Conservation (phyloP, 345 rosid genomes). For the Eucalyptus grandis region DNA sequence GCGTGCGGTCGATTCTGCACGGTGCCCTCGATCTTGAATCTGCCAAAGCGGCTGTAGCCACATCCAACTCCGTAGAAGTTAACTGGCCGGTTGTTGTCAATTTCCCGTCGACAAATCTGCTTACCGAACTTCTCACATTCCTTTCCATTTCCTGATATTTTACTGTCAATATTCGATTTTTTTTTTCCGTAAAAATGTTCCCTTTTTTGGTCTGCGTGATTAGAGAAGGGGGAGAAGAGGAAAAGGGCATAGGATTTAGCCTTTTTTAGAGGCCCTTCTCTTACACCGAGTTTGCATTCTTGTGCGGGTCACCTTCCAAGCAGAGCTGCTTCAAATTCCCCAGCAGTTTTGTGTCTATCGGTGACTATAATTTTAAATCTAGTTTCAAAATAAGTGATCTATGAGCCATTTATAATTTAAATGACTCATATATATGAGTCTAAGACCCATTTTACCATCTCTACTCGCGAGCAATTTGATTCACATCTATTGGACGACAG, state of each 20-base stretch:
- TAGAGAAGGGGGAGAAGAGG: conserved; percentile 23
- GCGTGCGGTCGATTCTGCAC: neutral
- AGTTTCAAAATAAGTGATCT: too few species aligned
- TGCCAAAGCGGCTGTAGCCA: conserved; percentile 74
- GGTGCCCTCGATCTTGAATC: conserved; percentile 38
- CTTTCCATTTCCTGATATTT: neutral
- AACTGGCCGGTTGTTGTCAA: conserved; percentile 69
- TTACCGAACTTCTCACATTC: conserved; percentile 82
- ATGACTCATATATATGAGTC: too few species aligned
- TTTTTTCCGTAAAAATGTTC: too few species aligned
- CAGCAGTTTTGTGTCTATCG: conserved; percentile 18
- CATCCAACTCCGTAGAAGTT: conserved; percentile 24
- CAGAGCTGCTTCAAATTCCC: conserved; percentile 9
- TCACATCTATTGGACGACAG: too few species aligned
- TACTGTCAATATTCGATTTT: neutral
- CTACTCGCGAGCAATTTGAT: too few species aligned
- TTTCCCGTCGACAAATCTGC: conserved; percentile 52
- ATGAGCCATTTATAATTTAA: too few species aligned
- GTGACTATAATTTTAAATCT: conserved; percentile 1
- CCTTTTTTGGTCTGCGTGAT: neutral
- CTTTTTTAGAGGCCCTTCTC: conserved; percentile 29
- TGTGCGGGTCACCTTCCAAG: conserved; percentile 28
- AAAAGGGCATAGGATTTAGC: conserved; percentile 18
- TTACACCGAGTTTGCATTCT: neutral
- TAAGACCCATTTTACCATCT: too few species aligned